phyloP scores from a whole-genome alignment of 2,329 filamentous ascomycete species.

The Monascus ruber region DNA sequence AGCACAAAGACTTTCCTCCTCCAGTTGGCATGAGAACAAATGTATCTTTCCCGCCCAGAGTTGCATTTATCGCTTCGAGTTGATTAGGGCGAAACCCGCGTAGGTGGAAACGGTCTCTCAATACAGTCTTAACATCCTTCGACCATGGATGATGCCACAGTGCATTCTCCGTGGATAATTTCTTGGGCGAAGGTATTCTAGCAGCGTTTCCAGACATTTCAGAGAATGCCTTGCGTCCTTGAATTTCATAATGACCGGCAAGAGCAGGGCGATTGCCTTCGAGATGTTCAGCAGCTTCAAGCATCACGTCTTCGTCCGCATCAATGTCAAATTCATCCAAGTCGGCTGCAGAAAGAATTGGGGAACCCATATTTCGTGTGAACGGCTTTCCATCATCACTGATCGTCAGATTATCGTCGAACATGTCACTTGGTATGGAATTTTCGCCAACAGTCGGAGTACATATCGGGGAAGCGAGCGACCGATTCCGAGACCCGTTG shows the following conservation, averaged over 20 bases:
- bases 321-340: conserved; percentile 33
- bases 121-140: conserved; percentile 63
- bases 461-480: conserved; percentile 1
- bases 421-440: conserved; percentile 2
- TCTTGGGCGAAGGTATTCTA: conserved; percentile 18
- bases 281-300: conserved; percentile 31
- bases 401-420: conserved; percentile 12
- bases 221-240: conserved; percentile 26
- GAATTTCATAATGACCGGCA: conserved; percentile 4
- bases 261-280: conserved; percentile 15
- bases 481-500: conserved; percentile 1
- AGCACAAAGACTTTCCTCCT: conserved; percentile 92
- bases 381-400: conserved; percentile 18
- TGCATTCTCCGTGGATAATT: conserved; percentile 19
- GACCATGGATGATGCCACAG: conserved; percentile 63
- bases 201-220: conserved; percentile 31
- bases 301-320: conserved; percentile 34
- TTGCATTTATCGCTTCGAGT: conserved; percentile 90
- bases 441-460: conserved; percentile 2
- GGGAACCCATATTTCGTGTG: conserved; percentile 33
- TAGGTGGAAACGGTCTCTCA: conserved; percentile 75
- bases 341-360: conserved; percentile 10
- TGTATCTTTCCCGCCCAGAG: conserved; percentile 71
- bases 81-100: conserved; percentile 83
- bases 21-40: conserved; percentile 98